phyloP scores from a whole-genome alignment of 352 stramenopile genomes.

The Globisporangium sylvaticum region DNA sequence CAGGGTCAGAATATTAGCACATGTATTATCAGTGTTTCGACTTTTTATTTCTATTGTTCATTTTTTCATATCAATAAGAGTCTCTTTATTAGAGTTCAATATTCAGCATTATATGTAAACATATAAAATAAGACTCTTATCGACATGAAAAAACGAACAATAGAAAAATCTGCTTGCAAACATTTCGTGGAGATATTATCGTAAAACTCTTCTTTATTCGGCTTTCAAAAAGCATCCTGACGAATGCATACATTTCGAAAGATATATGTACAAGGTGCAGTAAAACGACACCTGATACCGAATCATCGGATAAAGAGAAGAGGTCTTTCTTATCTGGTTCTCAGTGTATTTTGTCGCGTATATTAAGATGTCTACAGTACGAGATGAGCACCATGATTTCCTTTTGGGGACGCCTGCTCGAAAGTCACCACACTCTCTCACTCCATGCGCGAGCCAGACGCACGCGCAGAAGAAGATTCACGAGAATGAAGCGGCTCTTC shows the following conservation, averaged over 20 bases:
- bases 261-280: too few species aligned
- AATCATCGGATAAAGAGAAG: too few species aligned
- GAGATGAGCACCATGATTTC: background rate
- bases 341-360: background rate
- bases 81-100: background rate
- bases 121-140: background rate
- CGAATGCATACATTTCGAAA: too few species aligned
- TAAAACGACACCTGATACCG: too few species aligned
- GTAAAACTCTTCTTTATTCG: too few species aligned
- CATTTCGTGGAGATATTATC: too few species aligned
- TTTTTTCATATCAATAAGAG: background rate
- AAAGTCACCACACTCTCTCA: background rate
- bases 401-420: background rate
- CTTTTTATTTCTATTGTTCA: background rate
- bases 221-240: too few species aligned
- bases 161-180: too few species aligned
- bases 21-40: too few species aligned
- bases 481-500: slow-evolving; percentile 56
- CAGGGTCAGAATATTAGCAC: background rate
- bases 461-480: background rate
- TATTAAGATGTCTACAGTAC: background rate
- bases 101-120: background rate
- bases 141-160: too few species aligned
- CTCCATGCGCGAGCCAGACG: background rate
- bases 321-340: background rate